Evolutionary conservation across 78 protist species (phyloP), one percentile per base, ranked within the genome.

Genomic region (Speleostelium caveatum): DNA sequence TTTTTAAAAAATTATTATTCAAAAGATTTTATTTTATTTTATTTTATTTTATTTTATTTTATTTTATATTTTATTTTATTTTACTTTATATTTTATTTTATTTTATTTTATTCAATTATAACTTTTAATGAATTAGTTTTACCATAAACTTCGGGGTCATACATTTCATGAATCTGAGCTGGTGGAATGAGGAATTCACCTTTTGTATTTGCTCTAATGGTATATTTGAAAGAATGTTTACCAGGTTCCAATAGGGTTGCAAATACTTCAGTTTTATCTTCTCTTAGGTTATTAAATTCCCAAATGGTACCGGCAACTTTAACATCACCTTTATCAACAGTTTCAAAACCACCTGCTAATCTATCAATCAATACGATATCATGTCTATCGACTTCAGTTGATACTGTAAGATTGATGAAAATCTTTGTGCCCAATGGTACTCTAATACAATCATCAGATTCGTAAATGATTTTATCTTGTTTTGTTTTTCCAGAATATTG

Each of bases 141-240:
- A 32, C 75, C 91, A 69, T 39, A 68, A 22, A 83, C 51, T 45
- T 83, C 91, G 8, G 79, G 63, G 14, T 69, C 77, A 36, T 83
- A 83, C 55, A 83, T 71, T 69, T 83, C 91, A 69, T 83, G 75
- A 19, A 83, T 60, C 4, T 35, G 6, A 0, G 79, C 91, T 6
- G 77, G 75, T 30, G 91, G 91, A 30, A 83, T 69, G 10, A 83
- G 33, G 67, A 41, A 83, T 45, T 67, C 79, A 59, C 91, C 91
- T 41, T 65, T 69, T 30, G 77, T 45, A 8, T 77, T 68, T 1
- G 91, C 91, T 68, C 91, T 73, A 8, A 83, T 16, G 28, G 63
- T 83, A 35, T 83, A 83, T 69, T 83, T 83, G 69, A 56, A 83
- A 12, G 12, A 28, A 30, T 83, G 41, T 22, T 36, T 49, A 32